A percentile compares a stretch with the other conserved stretches of the same genome.
phyloP scores from a whole-genome alignment of 108 stramenopile species.

The Nannochloropsis gaditana region DNA sequence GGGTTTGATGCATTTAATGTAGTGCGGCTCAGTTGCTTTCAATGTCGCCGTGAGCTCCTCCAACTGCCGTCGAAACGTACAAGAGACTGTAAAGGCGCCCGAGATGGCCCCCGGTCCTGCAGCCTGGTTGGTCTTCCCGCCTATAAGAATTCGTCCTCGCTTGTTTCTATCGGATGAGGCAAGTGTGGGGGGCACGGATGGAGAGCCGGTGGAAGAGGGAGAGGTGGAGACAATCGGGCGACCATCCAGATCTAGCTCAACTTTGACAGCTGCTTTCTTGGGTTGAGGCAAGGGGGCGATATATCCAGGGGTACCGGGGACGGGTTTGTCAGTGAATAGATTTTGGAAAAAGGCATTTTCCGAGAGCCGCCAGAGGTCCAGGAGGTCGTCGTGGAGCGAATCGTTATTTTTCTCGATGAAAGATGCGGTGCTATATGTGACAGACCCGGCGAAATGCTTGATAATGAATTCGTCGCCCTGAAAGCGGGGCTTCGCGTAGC shows the following conservation, averaged over 20 bases:
- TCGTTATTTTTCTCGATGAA: conserved; percentile 55
- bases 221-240: not conserved
- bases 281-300: not conserved
- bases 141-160: not conserved
- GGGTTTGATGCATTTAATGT: conserved; percentile 96
- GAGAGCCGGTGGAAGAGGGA: not conserved
- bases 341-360: not conserved
- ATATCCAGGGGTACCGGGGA: not conserved
- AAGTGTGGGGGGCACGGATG: not conserved
- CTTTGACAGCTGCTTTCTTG: not conserved
- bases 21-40: conserved; percentile 95
- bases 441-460: conserved; percentile 66
- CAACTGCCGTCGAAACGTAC: conserved; percentile 62
- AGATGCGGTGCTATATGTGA: conserved; percentile 40
- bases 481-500: conserved; percentile 66
- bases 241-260: not conserved
- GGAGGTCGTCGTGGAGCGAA: conserved; percentile 53
- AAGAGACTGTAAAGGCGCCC: conserved; percentile 29
- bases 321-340: not conserved
- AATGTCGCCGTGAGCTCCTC: conserved; percentile 62
- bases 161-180: not conserved
- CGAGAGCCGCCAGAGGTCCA: conserved; percentile 38
- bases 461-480: conserved; percentile 87
- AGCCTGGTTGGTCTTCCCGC: not conserved
- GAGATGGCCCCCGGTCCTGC: conserved; percentile 26